A percentile compares a stretch with the other conserved stretches of the same genome.
Evolutionary conservation across 345 rosid genomes (phyloP).

Genomic region (Sapria himalayana): DNA sequence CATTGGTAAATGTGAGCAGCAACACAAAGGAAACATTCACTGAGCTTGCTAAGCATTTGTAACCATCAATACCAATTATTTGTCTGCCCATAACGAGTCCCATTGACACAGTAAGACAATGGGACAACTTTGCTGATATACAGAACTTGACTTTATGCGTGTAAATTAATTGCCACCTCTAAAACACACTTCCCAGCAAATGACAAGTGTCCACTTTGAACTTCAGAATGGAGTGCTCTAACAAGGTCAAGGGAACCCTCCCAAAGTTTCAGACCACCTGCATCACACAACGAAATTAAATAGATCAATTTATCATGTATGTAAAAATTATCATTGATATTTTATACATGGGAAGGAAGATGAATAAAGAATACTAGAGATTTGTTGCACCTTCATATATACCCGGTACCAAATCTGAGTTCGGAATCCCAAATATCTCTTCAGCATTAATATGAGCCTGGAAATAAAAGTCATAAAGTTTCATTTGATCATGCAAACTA

Average conservation of each 20-base stretch:
- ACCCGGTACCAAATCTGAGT: background rate
- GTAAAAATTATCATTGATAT: background rate
- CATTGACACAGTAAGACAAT: background rate
- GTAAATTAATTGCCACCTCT: slow-evolving; percentile 43
- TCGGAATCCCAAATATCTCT: no score
- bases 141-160: slow-evolving; percentile 1
- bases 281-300: background rate
- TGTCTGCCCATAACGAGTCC: background rate
- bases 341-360: background rate
- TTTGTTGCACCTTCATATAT: no score
- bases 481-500: no score
- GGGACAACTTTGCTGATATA: background rate
- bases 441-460: no score
- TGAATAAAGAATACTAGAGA: background rate
- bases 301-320: background rate
- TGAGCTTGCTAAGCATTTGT: background rate
- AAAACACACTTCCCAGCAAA: slow-evolving; percentile 46
- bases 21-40: no score
- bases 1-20: no score
- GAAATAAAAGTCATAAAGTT: no score
- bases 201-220: slow-evolving; percentile 25
- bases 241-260: slow-evolving; percentile 92
- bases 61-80: background rate
- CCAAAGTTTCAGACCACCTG: slow-evolving; percentile 95
- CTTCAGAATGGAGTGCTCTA: slow-evolving; percentile 42